Evolutionary conservation across 169 alveolate species (phyloP), one percentile per base, ranked within the genome.

Genomic region (Plasmodium chabaudi): DNA sequence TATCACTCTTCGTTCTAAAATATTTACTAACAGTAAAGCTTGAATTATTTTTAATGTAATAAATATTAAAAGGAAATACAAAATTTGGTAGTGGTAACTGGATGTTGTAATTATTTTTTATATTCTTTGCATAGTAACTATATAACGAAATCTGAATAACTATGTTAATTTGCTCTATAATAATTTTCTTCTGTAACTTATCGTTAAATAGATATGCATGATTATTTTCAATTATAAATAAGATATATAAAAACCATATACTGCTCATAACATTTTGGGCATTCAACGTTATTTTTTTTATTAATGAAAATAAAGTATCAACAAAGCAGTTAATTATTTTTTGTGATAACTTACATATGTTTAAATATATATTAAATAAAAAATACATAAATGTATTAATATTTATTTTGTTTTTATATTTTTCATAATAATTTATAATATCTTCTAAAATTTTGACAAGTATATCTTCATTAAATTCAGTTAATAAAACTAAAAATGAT

Each of bases 181-280:
- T 86, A 4, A 86, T 86, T 70, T 65, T 86, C 27, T 86, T 86
- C 9, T 86, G 91, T 21, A 70, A 39, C 19, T 65, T 86, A 23
- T 86, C 91, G n/a, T 86, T 68, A 64, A 84, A 84, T 13, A 69
- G 59, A 60, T 79, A 79, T n/a, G 23, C 27, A 70, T 86, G 75
- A 23, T 70, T 68, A n/a, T 86, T 68, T 46, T 68, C 91, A 9
- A 86, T 86, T 3, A 86, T 72, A 17, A 69, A 59, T 13, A 86
- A 51, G 4, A 86, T 86, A 56, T 86, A 86, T 34, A 86, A 42
- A 70, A 86, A 86, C 91, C 91, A 86, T 19, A 86, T 34, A 61
- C 91, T 86, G 23, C 86, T 56, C 91, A 86, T 86, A 47, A 86
- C 27, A 69, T 68, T 86, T 44, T 70, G 87, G 13, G 91, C 69